Evolutionary conservation across 495 filamentous ascomycete species (phyloP), one percentile per base, ranked within the genome.

Genomic region (Neurospora pannonica): DNA sequence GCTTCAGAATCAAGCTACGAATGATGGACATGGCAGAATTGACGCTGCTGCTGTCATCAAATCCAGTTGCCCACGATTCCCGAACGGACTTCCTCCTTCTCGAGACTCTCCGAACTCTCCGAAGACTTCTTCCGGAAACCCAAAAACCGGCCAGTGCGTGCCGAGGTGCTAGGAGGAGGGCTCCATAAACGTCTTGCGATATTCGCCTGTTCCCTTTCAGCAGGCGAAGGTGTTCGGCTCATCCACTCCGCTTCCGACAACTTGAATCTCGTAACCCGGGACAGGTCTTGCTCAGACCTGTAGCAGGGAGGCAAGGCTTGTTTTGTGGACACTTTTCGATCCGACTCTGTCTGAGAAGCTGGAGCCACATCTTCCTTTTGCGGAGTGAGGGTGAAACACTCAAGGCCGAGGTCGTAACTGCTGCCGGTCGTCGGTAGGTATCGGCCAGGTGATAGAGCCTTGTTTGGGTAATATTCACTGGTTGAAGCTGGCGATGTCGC

Each of bases 201-300:
- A 8, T 72, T 71, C 34, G 38, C 11, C 2, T 73, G 71, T 24
- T 67, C 75, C 43, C 62, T 74, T 3, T 72, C 71, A 21, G 72
- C 40, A 17, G 82, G 81, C 17, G 82, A 83, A 2, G 82, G 84
- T 24, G 80, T 81, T 34, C 79, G 80, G 38, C 80, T 77, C 75
- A 85, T 78, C 83, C 83, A 86, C 71, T 85, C 81, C 11, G 81
- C 72, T 71, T 85, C 84, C 3, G 75, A 82, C 11, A 84, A 70
- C 10, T 73, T 75, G 8, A 83, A 46, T 4, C 71, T 73, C 54
- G 54, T 73, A 19, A 74, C 42, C 28, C 67, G 74, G 40, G 71
- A 31, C 15, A 72, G 36, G 19, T 75, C 60, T 19, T 42, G 71
- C 40, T 78, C 72, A 9, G 73, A 70, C 5, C 48, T 15, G 37